Percentiles rank a stretch among this genome's conserved stretches.
Conservation (phyloP, 441 rosid genomes). For the Brassica hybrid region DNA sequence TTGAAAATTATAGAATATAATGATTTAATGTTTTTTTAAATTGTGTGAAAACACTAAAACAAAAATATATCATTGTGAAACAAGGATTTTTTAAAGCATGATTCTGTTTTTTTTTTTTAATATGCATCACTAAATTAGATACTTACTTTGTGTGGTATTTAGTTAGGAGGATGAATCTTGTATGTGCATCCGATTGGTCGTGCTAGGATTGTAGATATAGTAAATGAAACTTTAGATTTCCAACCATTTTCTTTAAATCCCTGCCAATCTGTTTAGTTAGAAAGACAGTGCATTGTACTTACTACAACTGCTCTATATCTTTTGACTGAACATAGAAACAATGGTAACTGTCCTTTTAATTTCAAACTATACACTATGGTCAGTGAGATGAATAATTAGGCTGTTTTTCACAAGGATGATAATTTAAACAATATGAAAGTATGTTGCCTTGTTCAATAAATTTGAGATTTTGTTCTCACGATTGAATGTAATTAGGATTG, state of each 20-base stretch:
- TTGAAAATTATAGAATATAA: too few relatives aligned
- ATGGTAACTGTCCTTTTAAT: background rate
- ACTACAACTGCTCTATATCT: background rate
- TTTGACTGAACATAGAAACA: background rate
- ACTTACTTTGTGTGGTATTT: constrained; percentile 15
- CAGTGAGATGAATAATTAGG: background rate
- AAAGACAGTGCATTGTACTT: background rate
- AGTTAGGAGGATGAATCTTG: constrained; percentile 15
- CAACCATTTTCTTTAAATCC: background rate
- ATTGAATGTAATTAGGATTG: background rate
- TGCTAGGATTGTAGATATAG: background rate
- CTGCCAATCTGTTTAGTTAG: background rate
- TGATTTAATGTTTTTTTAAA: too few relatives aligned
- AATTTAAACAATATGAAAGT: background rate
- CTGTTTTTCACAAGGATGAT: background rate
- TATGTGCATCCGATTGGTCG: background rate
- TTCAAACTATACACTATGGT: background rate
- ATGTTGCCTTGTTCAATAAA: background rate
- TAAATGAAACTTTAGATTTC: background rate
- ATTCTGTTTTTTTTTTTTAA: background rate
- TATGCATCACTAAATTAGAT: constrained; percentile 8
- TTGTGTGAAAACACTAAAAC: too few relatives aligned
- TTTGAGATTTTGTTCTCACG: background rate
- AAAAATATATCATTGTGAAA: too few relatives aligned
- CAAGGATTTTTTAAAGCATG: background rate